Conservation (phyloP, 2,329 filamentous ascomycete species). For the Aspergillus pseudoviridinutans region DNA sequence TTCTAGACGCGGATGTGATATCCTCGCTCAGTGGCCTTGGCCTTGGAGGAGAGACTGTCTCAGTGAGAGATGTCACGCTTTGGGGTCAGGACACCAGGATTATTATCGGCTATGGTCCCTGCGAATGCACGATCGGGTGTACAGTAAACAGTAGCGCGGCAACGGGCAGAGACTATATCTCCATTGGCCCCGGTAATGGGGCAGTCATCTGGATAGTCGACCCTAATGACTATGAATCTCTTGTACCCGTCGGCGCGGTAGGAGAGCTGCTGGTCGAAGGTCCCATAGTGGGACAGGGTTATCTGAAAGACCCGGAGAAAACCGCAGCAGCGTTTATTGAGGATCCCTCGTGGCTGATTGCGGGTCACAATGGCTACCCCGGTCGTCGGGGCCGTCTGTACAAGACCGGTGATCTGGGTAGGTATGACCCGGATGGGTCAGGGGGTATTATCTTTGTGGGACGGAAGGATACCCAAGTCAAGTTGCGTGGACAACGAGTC, state of each 20-base stretch:
- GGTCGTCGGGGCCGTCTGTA: conserved; percentile 35
- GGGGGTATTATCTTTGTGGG: conserved; percentile 36
- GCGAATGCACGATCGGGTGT: conserved; percentile 42
- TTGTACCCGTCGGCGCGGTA: conserved; percentile 42
- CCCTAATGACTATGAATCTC: conserved; percentile 32
- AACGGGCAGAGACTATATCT: conserved; percentile 33
- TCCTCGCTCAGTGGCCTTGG: conserved; percentile 38
- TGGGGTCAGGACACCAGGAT: conserved; percentile 43
- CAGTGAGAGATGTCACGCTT: conserved; percentile 37
- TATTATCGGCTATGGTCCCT: conserved; percentile 44
- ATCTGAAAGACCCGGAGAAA: conserved; percentile 39
- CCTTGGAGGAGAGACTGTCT: conserved; percentile 44
- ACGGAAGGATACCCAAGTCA: conserved; percentile 40
- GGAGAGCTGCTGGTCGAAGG: conserved; percentile 49
- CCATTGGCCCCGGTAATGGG: conserved; percentile 37
- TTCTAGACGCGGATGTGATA: conserved; percentile 42
- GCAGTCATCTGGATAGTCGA: conserved; percentile 40
- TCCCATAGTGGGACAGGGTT: conserved; percentile 46
- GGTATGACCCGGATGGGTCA: conserved; percentile 36
- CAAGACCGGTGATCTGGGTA: conserved; percentile 39
- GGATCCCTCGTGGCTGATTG: conserved; percentile 35
- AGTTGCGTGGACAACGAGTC: conserved; percentile 41
- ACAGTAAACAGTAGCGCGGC: conserved; percentile 36
- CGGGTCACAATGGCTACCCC: conserved; percentile 18
- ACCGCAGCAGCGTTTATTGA: conserved; percentile 35